Evolutionary conservation across 495 filamentous ascomycete species (phyloP), one percentile per base, ranked within the genome.

Genomic region (Aspergillus wentii): DNA sequence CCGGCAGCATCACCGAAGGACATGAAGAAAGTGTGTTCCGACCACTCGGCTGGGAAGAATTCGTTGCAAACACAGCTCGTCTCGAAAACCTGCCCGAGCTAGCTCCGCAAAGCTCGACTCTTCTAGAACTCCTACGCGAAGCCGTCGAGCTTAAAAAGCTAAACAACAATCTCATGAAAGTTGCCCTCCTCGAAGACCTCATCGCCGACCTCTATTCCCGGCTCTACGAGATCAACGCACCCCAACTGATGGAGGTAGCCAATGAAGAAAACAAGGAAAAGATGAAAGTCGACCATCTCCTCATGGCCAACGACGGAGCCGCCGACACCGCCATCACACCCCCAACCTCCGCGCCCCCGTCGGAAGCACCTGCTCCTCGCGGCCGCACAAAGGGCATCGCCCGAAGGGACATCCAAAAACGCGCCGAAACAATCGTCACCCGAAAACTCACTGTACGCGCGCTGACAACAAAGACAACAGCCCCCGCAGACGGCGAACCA

Each of bases 101-200:
- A 1, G 46, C 60, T 1, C 54, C 57, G 1, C 67, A 64, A 7
- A 68, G 55, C 36, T 44, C 52, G 6, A 46, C 57, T 1, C 54
- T 71, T 11, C 68, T 96, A 2, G 83, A 84, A 44, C 74, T 88
- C 4, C 69, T 99, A 23, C 79, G 87, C 35, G 94, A 99, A 38
- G 80, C 79, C 5, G 69, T 86, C 32, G 91, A 97, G 51, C 64
- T 97, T n/a, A 95, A 94, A 53, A 90, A 86, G 47, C 73, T 91
- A 27, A 95, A 95, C 57, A 78, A 78, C 31, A 80, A 79, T 35
- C 73, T 92, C 7, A 91, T 90, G 79, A 94, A 90, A 53, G 76
- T 82, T 4, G 76, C 79, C 2, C 71, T 83, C 21, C 86, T 96
- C 29, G 94, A 97, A 52, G 92, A 97, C 53, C 71, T 97, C 19